Evolutionary conservation across 2,329 filamentous ascomycete species (phyloP).

Genomic region (Alternaria solani): DNA sequence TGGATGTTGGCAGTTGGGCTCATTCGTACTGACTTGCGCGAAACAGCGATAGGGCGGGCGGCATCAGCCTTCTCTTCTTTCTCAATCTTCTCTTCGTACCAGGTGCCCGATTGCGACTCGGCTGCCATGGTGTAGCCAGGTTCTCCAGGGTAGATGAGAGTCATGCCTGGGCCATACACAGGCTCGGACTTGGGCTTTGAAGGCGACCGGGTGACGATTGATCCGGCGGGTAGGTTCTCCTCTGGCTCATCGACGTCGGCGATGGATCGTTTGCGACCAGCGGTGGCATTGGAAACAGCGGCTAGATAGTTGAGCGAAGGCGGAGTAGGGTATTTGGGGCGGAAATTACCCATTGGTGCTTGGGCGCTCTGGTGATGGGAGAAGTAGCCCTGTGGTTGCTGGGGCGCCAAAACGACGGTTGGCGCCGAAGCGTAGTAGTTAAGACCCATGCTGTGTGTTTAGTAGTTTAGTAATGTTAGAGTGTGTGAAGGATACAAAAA

Average conservation of each 20-base stretch:
- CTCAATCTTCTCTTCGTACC: constrained; percentile 72
- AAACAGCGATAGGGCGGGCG: constrained; percentile 57
- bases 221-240: constrained; percentile 61
- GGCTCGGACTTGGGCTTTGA: constrained; percentile 70
- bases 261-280: constrained; percentile 78
- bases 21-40: constrained; percentile 69
- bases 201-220: constrained; percentile 55
- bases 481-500: constrained; percentile 45
- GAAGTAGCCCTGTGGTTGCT: constrained; percentile 49
- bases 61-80: constrained; percentile 56
- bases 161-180: constrained; percentile 76
- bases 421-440: constrained; percentile 59
- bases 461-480: constrained; percentile 45
- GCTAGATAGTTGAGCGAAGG: constrained; percentile 56
- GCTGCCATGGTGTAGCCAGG: constrained; percentile 67
- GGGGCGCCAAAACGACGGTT: constrained; percentile 56
- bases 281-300: constrained; percentile 53
- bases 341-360: constrained; percentile 48
- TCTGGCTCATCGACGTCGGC: constrained; percentile 80
- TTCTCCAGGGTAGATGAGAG: constrained; percentile 70
- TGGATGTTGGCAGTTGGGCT: constrained; percentile 55
- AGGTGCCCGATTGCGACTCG: constrained; percentile 74
- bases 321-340: constrained; percentile 52
- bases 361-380: constrained; percentile 44
- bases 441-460: constrained; percentile 55